Evolutionary conservation across 2,329 filamentous ascomycete genomes (phyloP).

Genomic region (Penicillium sp.): DNA sequence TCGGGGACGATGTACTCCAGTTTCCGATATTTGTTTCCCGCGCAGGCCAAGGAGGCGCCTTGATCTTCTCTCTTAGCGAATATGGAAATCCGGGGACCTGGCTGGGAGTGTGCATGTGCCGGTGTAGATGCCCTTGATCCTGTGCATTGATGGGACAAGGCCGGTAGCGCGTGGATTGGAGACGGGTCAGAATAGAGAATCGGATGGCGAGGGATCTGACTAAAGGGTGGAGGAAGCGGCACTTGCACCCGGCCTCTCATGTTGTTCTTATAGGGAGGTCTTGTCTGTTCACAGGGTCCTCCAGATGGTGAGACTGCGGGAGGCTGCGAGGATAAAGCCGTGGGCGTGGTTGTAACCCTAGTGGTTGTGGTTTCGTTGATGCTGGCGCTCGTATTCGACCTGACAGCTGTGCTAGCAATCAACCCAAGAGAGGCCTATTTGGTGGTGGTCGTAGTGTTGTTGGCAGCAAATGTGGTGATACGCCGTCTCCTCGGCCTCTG

Average conservation of each 20-base stretch:
- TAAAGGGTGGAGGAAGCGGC: slow-evolving; percentile 20
- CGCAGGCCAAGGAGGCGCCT: slow-evolving; percentile 27
- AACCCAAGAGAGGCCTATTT: too few relatives aligned
- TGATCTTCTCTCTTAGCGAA: slow-evolving; percentile 34
- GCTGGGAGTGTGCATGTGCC: neutral
- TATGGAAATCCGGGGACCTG: slow-evolving; percentile 17
- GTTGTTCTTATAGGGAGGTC: neutral
- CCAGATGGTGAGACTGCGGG: too few relatives aligned
- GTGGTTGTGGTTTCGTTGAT: too few relatives aligned
- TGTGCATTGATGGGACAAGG: too few relatives aligned
- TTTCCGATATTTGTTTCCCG: slow-evolving; percentile 37
- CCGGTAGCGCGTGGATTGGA: slow-evolving; percentile 28
- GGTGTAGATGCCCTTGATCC: slow-evolving; percentile 5
- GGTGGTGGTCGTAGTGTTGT: neutral
- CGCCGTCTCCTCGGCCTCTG: too few relatives aligned
- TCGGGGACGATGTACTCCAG: slow-evolving; percentile 35
- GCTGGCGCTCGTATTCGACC: too few relatives aligned
- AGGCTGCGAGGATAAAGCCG: too few relatives aligned
- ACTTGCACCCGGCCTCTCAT: neutral
- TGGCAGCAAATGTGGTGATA: neutral
- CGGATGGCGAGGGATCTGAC: slow-evolving; percentile 24
- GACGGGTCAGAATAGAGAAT: slow-evolving; percentile 27
- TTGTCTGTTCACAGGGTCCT: too few relatives aligned
- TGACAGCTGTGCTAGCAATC: too few relatives aligned
- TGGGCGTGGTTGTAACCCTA: too few relatives aligned